A percentile compares a stretch with the other conserved stretches of the same genome.
Evolutionary conservation across 1,284 basidiomycete species (phyloP).

Genomic region (Papiliotrema terrestris): DNA sequence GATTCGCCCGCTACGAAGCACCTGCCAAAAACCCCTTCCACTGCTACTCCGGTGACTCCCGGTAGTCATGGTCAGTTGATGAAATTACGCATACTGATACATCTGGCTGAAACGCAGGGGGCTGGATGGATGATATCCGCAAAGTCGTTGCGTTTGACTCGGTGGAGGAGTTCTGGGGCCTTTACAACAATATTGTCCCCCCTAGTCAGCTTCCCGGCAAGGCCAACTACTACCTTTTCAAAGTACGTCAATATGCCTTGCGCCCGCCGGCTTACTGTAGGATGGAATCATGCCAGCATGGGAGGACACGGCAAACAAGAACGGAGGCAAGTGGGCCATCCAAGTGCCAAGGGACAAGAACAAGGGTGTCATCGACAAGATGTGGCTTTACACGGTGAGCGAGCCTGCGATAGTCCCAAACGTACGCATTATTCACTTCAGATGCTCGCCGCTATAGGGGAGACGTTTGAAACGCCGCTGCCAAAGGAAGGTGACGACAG

Average conservation of each 20-base stretch:
- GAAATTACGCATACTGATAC: not conserved
- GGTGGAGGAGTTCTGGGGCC: slow-evolving; percentile 97
- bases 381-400: slow-evolving; percentile 95
- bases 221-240: slow-evolving; percentile 99
- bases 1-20: slow-evolving; percentile 86
- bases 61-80: slow-evolving; percentile 29
- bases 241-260: slow-evolving; percentile 50
- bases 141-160: slow-evolving; percentile 88
- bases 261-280: slow-evolving; percentile 48
- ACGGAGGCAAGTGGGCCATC: slow-evolving; percentile 97
- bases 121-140: slow-evolving; percentile 97
- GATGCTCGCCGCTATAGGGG: slow-evolving; percentile 96
- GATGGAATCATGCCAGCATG: slow-evolving; percentile 93
- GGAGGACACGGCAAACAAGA: slow-evolving; percentile 94
- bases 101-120: slow-evolving; percentile 52
- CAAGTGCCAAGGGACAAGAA: slow-evolving; percentile 96
- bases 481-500: slow-evolving; percentile 26
- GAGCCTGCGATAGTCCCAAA: not conserved
- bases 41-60: slow-evolving; percentile 67
- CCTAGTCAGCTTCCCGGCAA: slow-evolving; percentile 92
- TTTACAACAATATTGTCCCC: slow-evolving; percentile 97
- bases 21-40: slow-evolving; percentile 77
- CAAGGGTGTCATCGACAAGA: slow-evolving; percentile 75
- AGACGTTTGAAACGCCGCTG: slow-evolving; percentile 82
- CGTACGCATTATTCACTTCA: slow-evolving; percentile 39